Evolutionary conservation across 176 grass and related monocot species (phyloP).

Genomic region (Coix lacrymajobi): DNA sequence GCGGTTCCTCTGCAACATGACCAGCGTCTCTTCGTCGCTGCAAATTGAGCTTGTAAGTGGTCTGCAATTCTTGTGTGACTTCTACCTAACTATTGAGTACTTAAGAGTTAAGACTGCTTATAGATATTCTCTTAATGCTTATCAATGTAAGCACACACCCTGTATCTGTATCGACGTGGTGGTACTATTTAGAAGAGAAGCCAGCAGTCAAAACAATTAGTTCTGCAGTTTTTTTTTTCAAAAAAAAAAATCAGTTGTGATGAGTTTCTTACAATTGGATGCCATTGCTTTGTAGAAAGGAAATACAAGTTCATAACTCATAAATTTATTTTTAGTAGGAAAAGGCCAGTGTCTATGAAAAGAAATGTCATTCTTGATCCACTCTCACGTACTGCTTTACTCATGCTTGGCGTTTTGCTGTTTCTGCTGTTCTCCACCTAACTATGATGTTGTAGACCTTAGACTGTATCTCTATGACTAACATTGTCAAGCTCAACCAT

Average conservation of each 20-base stretch:
- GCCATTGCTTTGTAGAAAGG: neutral
- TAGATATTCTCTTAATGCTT: neutral
- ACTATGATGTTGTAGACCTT: neutral
- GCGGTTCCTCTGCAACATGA: conserved; percentile 70
- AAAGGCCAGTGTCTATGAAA: neutral
- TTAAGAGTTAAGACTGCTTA: neutral
- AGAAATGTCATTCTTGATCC: conserved; percentile 4
- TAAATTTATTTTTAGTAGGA: too few relatives aligned
- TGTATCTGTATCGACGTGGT: neutral
- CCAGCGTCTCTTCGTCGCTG: conserved; percentile 63
- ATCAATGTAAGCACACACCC: neutral
- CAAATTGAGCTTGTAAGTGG: conserved; percentile 86
- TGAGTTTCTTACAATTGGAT: neutral
- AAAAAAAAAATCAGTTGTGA: conserved; percentile 5
- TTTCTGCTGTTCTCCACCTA: neutral
- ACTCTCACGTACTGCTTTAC: conserved; percentile 7
- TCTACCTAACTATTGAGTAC: neutral
- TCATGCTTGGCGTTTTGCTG: neutral
- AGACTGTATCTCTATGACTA: neutral
- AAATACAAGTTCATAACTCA: too few relatives aligned
- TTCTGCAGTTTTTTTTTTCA: neutral
- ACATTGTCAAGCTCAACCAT: neutral
- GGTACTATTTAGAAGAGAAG: neutral
- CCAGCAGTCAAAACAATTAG: neutral
- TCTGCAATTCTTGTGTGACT: neutral